phyloP scores from a whole-genome alignment of 73 alveolate species.

The Tetrahymena thermophila region DNA sequence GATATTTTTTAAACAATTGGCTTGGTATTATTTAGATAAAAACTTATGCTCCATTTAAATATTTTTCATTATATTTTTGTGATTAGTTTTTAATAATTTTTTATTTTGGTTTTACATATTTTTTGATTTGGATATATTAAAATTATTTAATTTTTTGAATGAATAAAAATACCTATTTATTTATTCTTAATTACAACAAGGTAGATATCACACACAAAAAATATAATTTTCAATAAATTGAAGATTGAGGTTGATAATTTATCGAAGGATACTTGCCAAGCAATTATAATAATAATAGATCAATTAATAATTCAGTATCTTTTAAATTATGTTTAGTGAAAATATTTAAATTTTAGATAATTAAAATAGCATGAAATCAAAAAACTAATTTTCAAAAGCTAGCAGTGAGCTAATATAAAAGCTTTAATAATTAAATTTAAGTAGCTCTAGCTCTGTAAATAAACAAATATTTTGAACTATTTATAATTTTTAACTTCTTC shows the following conservation, averaged over 20 bases:
- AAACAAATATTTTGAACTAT: background rate
- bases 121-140: no score
- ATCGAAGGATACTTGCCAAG: background rate
- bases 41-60: no score
- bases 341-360: background rate
- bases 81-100: no score
- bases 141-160: no score
- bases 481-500: background rate
- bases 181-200: no score
- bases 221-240: no score
- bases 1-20: no score
- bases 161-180: no score
- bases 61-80: no score
- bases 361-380: background rate
- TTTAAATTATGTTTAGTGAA: background rate
- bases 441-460: background rate
- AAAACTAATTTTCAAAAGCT: background rate
- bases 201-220: background rate
- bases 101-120: no score
- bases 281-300: background rate
- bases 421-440: background rate
- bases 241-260: background rate
- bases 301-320: background rate
- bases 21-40: no score
- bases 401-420: background rate